phyloP scores from a whole-genome alignment of 345 rosid species.

The Arabidopsis arenosa region DNA sequence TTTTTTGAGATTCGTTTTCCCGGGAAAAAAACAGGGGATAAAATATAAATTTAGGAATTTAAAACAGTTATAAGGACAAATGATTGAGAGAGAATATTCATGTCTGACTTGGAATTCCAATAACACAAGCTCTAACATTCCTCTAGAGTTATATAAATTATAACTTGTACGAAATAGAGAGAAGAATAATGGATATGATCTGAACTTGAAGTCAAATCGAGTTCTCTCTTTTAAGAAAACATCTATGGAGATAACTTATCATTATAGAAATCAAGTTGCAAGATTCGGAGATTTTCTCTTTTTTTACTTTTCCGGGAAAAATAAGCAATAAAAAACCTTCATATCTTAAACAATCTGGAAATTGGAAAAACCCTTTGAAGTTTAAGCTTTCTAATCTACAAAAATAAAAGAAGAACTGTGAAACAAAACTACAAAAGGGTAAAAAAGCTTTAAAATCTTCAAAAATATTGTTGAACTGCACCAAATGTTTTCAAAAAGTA shows the following conservation, averaged over 20 bases:
- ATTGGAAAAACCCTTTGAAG: not conserved
- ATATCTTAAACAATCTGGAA: conserved; percentile 17
- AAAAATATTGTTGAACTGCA: not conserved
- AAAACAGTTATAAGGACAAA: conserved; percentile 42
- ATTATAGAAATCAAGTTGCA: conserved; percentile 29
- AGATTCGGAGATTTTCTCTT: conserved; percentile 24
- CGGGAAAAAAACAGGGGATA: conserved; percentile 43
- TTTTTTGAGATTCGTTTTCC: conserved; percentile 41
- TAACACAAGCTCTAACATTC: conserved; percentile 36
- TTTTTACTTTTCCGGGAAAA: conserved; percentile 27
- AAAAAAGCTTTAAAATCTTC: not conserved
- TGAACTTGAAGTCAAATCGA: conserved; percentile 38
- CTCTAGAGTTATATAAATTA: not conserved
- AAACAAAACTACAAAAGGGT: not conserved
- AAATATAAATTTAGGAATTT: conserved; percentile 25
- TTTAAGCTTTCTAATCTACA: not conserved
- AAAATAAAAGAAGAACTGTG: not conserved
- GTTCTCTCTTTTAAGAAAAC: conserved; percentile 18
- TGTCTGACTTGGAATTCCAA: conserved; percentile 45
- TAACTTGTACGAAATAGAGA: conserved; percentile 8
- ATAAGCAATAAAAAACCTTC: conserved; percentile 29
- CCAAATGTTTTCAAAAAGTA: not conserved
- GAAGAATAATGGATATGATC: conserved; percentile 8
- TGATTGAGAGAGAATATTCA: conserved; percentile 46
- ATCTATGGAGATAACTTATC: conserved; percentile 21